Base-by-base conservation (phyloP, 352 stramenopile species). In the Globisporangium spinosum region DNA sequence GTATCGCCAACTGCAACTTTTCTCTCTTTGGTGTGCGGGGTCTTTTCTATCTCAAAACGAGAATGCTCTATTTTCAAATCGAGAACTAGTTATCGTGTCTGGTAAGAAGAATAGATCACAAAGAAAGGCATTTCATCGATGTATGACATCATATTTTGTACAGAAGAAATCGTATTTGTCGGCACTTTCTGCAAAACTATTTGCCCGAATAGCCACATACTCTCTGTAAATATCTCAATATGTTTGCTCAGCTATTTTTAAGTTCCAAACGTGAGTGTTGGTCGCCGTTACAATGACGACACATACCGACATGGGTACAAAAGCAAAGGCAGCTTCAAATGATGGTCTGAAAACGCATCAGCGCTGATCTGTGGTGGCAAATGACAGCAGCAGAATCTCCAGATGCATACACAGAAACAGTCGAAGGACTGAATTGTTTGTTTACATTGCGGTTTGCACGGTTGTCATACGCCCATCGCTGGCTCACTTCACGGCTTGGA, bases 1-100 rank as follows among this genome's bases (percentile, higher is more conserved):
- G 10, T 64, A 17, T 53, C 58, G 17, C 58, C 35, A 64, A 64
- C 35, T 64, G 58, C 58, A 64, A 56, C 58, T 64, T 64, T 64
- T 64, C 35, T 22, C 23, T 40, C 38, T 34, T 61, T 25, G 13
- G 23, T 13, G 51, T 23, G 5, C 6, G 43, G 3, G 15, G 4
- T 20, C n/a, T 10, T 22, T 49, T 49, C 43, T 49, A 47, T 5
- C 40, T 47, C 40, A 47, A n/a, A n/a, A 8, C 0, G 4, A n/a
- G 40, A 47, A 5, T 3, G 13, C 15, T 20, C 12, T 45, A 40
- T 13, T 40, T 40, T 13, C 34, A 40, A 40, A 40, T 40, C 9
- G 10, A 40, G 34, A 40, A 3, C 8, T 40, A 40, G 0, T 40
- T 40, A 40, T 13, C 10, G 32, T 12, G 8, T 13, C 9, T 40